These are phyloP conservation scores for Ambispora gerdemannii DNA, from an alignment of 192 early-diverging fungal species.

Conservation along the genomic window DNA sequence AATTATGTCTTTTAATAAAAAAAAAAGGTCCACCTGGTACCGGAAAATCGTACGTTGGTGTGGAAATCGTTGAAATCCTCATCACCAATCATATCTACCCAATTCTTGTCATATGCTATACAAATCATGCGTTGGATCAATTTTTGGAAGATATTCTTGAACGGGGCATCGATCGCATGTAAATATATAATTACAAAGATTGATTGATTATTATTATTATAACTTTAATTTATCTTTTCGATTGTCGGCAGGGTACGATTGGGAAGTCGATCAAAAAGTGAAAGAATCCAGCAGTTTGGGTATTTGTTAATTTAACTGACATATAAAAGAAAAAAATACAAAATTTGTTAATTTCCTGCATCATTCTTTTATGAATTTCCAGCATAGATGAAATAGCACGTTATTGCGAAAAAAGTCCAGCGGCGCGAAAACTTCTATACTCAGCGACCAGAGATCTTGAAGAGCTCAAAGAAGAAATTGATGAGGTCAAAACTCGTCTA, in stretches of 20 bases:
- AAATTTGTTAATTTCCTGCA: too few relatives aligned
- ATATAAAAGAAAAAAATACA: too few relatives aligned
- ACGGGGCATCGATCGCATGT: neutral
- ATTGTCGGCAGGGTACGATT: slow-evolving; percentile 47
- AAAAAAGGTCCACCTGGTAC: slow-evolving; percentile 54
- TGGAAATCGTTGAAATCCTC: slow-evolving; percentile 46
- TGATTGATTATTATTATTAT: neutral
- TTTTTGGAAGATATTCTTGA: slow-evolving; percentile 42
- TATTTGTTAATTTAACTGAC: too few relatives aligned
- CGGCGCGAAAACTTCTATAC: slow-evolving; percentile 22
- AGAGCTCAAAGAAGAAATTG: slow-evolving; percentile 6
- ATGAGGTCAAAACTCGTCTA: slow-evolving; percentile 25
- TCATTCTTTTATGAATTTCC: too few relatives aligned
- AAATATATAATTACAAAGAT: neutral
- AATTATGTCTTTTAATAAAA: too few relatives aligned
- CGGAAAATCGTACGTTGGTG: slow-evolving; percentile 51
- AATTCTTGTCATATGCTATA: slow-evolving; percentile 53
- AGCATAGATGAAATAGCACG: slow-evolving; percentile 24
- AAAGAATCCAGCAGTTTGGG: slow-evolving; percentile 29
- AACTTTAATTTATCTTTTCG: slow-evolving; percentile 37
- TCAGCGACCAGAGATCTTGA: slow-evolving; percentile 1
- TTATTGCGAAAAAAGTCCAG: slow-evolving; percentile 21
- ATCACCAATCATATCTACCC: slow-evolving; percentile 33
- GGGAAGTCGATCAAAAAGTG: slow-evolving; percentile 41
- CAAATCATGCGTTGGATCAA: slow-evolving; percentile 63